These are phyloP conservation scores for Schizophyllum commune DNA, from an alignment of 1,284 basidiomycete species.

Conservation along the genomic window DNA sequence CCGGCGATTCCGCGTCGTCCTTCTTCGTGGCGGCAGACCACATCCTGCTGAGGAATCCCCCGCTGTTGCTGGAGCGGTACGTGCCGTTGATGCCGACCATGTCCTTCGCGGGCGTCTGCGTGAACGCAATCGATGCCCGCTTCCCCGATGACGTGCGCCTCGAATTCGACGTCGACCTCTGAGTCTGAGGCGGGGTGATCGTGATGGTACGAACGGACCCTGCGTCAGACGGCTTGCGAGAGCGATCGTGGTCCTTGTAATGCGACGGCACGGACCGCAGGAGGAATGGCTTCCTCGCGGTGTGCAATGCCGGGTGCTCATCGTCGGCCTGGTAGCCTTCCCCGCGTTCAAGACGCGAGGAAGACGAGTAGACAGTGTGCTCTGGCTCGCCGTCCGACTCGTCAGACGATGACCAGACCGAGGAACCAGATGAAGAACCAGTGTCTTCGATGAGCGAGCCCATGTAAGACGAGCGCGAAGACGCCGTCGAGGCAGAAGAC, in stretches of 20 bases:
- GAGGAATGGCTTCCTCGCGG: slow-evolving; percentile 27
- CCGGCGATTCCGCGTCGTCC: slow-evolving; percentile 23
- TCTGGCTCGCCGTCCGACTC: slow-evolving; percentile 39
- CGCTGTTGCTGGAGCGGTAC: slow-evolving; percentile 23
- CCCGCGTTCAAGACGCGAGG: slow-evolving; percentile 9
- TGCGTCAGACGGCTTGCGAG: slow-evolving; percentile 47
- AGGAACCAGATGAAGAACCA: slow-evolving; percentile 47
- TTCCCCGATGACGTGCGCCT: slow-evolving; percentile 16
- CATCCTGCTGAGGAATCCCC: slow-evolving; percentile 54
- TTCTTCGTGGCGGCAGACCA: slow-evolving; percentile 50
- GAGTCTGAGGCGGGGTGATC: slow-evolving; percentile 12
- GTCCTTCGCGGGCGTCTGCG: slow-evolving; percentile 9
- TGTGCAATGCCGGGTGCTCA: slow-evolving; percentile 5
- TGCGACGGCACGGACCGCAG: slow-evolving; percentile 36
- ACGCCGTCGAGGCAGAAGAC: slow-evolving; percentile 33
- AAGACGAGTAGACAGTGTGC: slow-evolving; percentile 20
- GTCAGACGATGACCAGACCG: slow-evolving; percentile 33
- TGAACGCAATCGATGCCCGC: slow-evolving; percentile 17
- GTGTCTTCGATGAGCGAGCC: slow-evolving; percentile 57
- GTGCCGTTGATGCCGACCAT: slow-evolving; percentile 7
- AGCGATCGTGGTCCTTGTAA: slow-evolving; percentile 33
- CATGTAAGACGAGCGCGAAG: slow-evolving; percentile 51
- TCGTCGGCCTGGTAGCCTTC: slow-evolving; percentile 5
- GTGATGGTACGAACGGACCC: slow-evolving; percentile 41
- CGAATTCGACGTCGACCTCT: slow-evolving; percentile 11